Base-by-base conservation (phyloP, 495 filamentous ascomycete species). In the Cercophora samala region DNA sequence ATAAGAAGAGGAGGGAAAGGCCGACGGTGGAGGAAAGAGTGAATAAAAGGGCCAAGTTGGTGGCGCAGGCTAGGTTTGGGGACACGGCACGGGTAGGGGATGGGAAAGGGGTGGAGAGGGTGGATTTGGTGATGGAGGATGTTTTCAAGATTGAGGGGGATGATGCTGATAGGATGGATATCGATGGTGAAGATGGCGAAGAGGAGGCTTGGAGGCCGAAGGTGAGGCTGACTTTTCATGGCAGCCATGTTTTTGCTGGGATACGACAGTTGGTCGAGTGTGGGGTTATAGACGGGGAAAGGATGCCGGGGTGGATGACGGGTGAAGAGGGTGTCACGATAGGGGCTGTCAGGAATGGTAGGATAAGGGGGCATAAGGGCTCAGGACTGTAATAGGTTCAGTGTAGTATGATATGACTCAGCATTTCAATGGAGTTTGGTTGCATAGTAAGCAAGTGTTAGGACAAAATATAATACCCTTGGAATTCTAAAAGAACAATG, bases 291-390 rank as follows among this genome's bases (percentile, higher is more conserved):
- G 86, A 93, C 70, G 90, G 90, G 0, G 84, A 86, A 75, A 83
- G 79, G 23, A 93, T 96, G 87, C 92, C 92, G 0, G 90, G 91
- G 0, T 97, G 93, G 93, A 89, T 96, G 88, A 93, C 91, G 1
- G 93, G 93, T 1, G 91, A 96, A 72, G 92, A 91, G 22, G 90
- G 87, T 0, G 87, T 96, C 3, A 93, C 89, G 68, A 77, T 88
- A 55, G 91, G 89, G 0, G 83, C 84, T 53, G 86, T 96, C 0
- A 84, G 81, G 63, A 72, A 82, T 55, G 90, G 91, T 3, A 84
- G 83, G 69, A 87, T 87, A 65, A 74, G 74, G 52, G 84, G 83
- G 1, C 73, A 79, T 63, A 82, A 77, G 64, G 82, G 82, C 5
- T 82, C 79, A 8, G 83, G 80, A 2, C 52, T 84, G 25, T 84